Evolutionary conservation across 2,329 filamentous ascomycete genomes (phyloP), one percentile per base, ranked within the genome.

Genomic region (Nemania sp.): DNA sequence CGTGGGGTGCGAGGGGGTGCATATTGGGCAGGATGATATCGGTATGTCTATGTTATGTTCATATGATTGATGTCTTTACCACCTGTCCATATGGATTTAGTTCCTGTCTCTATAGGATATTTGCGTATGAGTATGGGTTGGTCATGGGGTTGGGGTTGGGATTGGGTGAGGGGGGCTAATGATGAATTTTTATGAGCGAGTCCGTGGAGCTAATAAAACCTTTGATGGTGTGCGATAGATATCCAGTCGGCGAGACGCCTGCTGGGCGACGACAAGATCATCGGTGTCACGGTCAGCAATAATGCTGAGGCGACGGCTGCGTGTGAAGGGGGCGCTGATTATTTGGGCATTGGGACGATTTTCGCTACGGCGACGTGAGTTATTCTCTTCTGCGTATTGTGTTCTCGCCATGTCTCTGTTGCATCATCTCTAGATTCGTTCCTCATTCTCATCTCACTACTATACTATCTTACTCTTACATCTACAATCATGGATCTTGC

Each of bases 21-120:
- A 97, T 70, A 82, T 97, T 44, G 94, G 94, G 6, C 93, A 97
- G 75, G 92, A 97, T 80, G 93, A 97, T 71, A 86, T 96, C 78
- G 79, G 87, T 89, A 71, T 61, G 79, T 71, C 39, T 14, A 26
- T 34, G n/a, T 28, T 17, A 15, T 11, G 52, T 19, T n/a, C 15
- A 31, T 17, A 26, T 17, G 17, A 12, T 53, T 36, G 8, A 6
- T 15, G 6, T n/a, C 9, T 36, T 17, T 6, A 9, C 15, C 3
- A 1, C 33, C 20, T 36, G n/a, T 36, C 9, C 28, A 12, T 14
- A 9, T 11, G 11, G 11, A 12, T 31, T 11, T 31, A 31, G 4
- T 31, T 31, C 28, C n/a, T 31, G 9, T 31, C n/a, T n/a, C n/a
- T n/a, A n/a, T n/a, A n/a, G n/a, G n/a, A n/a, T n/a, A n/a, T n/a